phyloP scores from a whole-genome alignment of 1,284 basidiomycete genomes.

The Boletus coffeatus region DNA sequence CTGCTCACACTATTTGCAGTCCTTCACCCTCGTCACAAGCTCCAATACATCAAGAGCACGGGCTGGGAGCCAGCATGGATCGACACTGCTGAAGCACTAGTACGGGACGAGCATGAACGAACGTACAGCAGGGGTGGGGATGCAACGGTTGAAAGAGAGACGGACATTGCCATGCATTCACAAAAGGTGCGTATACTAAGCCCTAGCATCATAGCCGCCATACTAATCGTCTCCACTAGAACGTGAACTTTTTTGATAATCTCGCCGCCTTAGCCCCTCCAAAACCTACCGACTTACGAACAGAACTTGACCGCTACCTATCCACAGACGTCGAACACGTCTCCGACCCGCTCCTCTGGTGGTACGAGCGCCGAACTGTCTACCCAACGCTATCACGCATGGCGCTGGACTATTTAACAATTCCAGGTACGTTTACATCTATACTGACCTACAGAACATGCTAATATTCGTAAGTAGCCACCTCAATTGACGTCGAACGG shows the following conservation, averaged over 20 bases:
- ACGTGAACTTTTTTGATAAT: neutral
- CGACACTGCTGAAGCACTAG: neutral
- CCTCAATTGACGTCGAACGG: conserved; percentile 24
- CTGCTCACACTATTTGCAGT: conserved; percentile 4
- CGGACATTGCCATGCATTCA: no score
- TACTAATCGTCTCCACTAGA: neutral
- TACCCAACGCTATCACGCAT: neutral
- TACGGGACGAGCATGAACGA: neutral
- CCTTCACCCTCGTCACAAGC: conserved; percentile 22
- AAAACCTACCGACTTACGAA: neutral
- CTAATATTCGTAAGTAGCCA: conserved; percentile 14
- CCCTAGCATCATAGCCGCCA: no score
- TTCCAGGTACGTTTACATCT: neutral
- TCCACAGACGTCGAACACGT: neutral
- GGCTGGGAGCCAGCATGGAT: conserved; percentile 23
- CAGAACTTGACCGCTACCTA: neutral
- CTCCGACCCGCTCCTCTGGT: neutral
- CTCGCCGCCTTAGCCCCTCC: neutral
- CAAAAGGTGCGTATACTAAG: no score
- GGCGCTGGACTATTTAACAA: neutral
- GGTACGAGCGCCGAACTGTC: neutral
- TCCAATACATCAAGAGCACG: conserved; percentile 16
- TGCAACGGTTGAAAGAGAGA: no score
- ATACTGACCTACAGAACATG: neutral
- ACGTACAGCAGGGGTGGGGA: no score